phyloP scores from a whole-genome alignment of 305 asterid genomes.

The Vinca major region DNA sequence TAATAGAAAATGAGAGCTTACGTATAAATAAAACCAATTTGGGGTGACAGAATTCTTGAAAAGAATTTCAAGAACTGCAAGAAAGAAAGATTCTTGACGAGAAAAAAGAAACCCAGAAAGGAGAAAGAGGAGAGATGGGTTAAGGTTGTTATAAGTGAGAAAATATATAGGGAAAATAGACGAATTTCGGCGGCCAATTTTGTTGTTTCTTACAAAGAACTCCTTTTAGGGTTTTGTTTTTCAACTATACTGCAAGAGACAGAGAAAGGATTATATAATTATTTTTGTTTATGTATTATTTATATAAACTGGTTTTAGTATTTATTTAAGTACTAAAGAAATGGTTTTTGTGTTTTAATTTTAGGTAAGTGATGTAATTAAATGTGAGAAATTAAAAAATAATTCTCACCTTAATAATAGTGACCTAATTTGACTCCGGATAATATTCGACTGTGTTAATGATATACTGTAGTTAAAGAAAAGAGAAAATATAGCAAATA shows the following conservation, averaged over 20 bases:
- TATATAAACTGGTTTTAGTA: too few species aligned
- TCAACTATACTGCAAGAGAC: constrained; percentile 16
- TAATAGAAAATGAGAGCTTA: neutral
- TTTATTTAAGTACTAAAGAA: too few species aligned
- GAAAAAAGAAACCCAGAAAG: constrained; percentile 3
- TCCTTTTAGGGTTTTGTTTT: constrained; percentile 42
- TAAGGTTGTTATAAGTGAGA: constrained; percentile 10
- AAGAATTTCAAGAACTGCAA: neutral
- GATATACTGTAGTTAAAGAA: too few species aligned
- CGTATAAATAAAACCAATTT: neutral
- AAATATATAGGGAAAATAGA: constrained; percentile 4
- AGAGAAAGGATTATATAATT: constrained; percentile 18
- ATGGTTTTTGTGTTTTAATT: too few species aligned
- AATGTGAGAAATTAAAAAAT: too few species aligned
- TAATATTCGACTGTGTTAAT: too few species aligned
- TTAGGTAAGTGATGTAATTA: too few species aligned
- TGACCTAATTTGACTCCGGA: too few species aligned
- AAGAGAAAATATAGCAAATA: too few species aligned
- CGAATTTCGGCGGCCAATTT: constrained; percentile 35
- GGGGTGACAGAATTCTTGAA: constrained; percentile 1
- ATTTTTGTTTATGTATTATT: too few species aligned
- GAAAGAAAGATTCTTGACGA: neutral
- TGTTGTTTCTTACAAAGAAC: constrained; percentile 24
- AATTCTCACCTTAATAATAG: too few species aligned
- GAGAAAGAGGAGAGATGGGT: constrained; percentile 12